phyloP scores from a whole-genome alignment of 2,329 filamentous ascomycete species.

The Diaporthe ilicicola region DNA sequence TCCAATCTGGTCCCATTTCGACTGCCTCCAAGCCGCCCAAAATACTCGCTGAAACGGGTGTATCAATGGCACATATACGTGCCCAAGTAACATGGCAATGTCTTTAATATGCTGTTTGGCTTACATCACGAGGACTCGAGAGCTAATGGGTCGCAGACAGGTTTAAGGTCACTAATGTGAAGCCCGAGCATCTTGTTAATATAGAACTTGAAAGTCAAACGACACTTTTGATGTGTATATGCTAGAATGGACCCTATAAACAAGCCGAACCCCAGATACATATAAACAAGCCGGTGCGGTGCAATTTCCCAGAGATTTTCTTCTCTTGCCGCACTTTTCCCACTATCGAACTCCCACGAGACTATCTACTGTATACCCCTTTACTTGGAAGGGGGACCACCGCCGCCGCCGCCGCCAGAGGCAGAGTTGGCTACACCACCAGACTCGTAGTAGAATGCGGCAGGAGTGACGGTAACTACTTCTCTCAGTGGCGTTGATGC shows the following conservation, averaged over 20 bases:
- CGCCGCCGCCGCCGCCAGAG: background rate
- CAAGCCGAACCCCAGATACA: background rate
- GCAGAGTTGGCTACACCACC: conserved; percentile 26
- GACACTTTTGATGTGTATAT: background rate
- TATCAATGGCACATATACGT: no score
- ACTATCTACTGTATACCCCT: background rate
- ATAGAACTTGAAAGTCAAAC: background rate
- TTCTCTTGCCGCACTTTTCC: background rate
- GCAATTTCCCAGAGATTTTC: background rate
- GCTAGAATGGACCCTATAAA: background rate
- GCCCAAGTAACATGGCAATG: no score
- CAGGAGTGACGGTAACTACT: conserved; percentile 38
- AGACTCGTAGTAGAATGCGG: conserved; percentile 36
- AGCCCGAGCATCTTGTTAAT: background rate
- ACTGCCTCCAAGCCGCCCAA: no score
- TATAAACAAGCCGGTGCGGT: background rate
- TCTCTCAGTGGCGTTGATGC: conserved; percentile 39
- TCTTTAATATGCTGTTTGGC: no score
- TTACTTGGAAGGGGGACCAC: background rate
- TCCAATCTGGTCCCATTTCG: no score
- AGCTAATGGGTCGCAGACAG: no score
- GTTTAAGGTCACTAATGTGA: background rate
- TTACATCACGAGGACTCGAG: no score
- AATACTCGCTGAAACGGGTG: no score
- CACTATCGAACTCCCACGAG: background rate